Evolutionary conservation across 768 basidiomycete species (phyloP).

Genomic region (Boletus reticuloceps): DNA sequence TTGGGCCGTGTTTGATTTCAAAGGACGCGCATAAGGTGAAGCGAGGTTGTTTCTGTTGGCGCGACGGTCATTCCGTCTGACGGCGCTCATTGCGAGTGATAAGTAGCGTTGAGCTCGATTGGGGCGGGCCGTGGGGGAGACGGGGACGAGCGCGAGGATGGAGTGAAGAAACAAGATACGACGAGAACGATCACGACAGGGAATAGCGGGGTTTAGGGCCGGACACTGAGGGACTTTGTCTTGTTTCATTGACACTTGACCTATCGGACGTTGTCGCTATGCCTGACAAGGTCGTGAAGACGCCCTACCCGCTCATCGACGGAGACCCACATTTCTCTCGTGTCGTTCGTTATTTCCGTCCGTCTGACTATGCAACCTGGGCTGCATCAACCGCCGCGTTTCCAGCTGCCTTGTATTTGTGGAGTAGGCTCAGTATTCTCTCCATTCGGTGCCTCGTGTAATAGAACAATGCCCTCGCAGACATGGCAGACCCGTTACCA

Average conservation of each 20-base stretch:
- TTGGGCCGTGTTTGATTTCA: slow-evolving; percentile 19
- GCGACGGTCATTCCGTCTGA: slow-evolving; percentile 45
- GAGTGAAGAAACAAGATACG: slow-evolving; percentile 19
- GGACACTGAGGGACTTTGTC: slow-evolving; percentile 17
- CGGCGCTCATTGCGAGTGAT: slow-evolving; percentile 49
- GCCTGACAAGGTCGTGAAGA: slow-evolving; percentile 49
- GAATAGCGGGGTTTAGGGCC: slow-evolving; percentile 30
- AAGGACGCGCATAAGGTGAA: slow-evolving; percentile 56
- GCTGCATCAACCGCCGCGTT: slow-evolving; percentile 76
- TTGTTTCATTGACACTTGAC: not conserved
- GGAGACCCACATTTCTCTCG: slow-evolving; percentile 86
- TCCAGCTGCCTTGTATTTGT: slow-evolving; percentile 76
- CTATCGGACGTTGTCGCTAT: slow-evolving; percentile 16
- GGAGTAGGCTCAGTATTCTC: slow-evolving; percentile 56
- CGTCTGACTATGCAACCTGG: slow-evolving; percentile 86
- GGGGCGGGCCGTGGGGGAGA: not conserved
- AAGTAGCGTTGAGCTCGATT: not conserved
- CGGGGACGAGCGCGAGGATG: slow-evolving; percentile 6
- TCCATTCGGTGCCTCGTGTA: slow-evolving; percentile 1
- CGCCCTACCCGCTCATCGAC: slow-evolving; percentile 90
- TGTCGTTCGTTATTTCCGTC: slow-evolving; percentile 86
- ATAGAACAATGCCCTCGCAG: slow-evolving; percentile 27
- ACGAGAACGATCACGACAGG: slow-evolving; percentile 21
- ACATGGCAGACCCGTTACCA: slow-evolving; percentile 44
- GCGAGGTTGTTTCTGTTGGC: slow-evolving; percentile 37